Conservation (phyloP, 768 basidiomycete genomes). For the Pisolithus microcarpus region DNA sequence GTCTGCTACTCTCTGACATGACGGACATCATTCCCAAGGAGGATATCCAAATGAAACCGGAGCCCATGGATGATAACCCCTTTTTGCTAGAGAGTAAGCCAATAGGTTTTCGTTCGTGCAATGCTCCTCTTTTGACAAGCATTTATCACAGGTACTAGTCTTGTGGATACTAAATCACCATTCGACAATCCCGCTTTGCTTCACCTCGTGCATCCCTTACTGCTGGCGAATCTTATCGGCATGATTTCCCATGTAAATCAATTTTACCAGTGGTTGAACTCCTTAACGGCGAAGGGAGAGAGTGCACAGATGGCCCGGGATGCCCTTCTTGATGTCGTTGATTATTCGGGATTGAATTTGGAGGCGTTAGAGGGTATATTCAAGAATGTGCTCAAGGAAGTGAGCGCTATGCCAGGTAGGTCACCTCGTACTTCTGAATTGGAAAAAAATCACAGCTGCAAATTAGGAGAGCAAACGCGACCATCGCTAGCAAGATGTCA, state of each 20-base stretch:
- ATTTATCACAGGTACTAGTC: slow-evolving; percentile 24
- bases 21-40: slow-evolving; percentile 6
- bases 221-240: slow-evolving; percentile 42
- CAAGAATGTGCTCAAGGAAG: slow-evolving; percentile 26
- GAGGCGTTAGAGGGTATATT: slow-evolving; percentile 43
- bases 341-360: slow-evolving; percentile 60
- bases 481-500: slow-evolving; percentile 53
- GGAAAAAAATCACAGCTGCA: too few relatives aligned
- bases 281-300: slow-evolving; percentile 50
- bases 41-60: slow-evolving; percentile 17
- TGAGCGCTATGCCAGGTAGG: slow-evolving; percentile 18
- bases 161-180: slow-evolving; percentile 9
- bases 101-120: slow-evolving; percentile 26
- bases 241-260: slow-evolving; percentile 51
- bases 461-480: slow-evolving; percentile 43
- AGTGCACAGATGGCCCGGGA: slow-evolving; percentile 59
- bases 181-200: slow-evolving; percentile 41
- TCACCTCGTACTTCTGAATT: not conserved
- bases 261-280: slow-evolving; percentile 47
- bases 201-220: slow-evolving; percentile 56
- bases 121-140: slow-evolving; percentile 37
- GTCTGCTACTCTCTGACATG: slow-evolving; percentile 30
- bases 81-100: slow-evolving; percentile 20
- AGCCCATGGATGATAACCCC: slow-evolving; percentile 23
- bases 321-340: slow-evolving; percentile 54